These are phyloP conservation scores for Apiospora sp. DNA, from an alignment of 2,329 filamentous ascomycete species.

Conservation along the genomic window DNA sequence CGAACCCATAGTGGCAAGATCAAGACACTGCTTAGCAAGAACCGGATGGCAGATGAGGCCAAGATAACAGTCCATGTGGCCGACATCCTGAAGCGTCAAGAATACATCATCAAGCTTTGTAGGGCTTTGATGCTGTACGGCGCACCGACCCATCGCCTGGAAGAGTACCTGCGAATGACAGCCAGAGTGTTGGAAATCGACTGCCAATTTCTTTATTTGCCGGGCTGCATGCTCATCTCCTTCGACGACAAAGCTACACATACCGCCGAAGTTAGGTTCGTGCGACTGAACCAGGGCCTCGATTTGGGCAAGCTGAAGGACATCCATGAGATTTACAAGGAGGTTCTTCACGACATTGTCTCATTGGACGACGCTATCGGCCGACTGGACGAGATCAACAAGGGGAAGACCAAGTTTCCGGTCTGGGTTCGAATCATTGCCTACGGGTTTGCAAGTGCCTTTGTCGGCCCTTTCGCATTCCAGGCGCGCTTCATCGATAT, in stretches of 20 bases:
- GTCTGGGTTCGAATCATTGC: slow-evolving; percentile 64
- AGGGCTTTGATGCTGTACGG: slow-evolving; percentile 88
- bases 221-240: slow-evolving; percentile 92
- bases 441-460: slow-evolving; percentile 76
- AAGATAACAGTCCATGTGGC: slow-evolving; percentile 63
- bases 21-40: slow-evolving; percentile 41
- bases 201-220: slow-evolving; percentile 88
- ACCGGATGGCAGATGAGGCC: slow-evolving; percentile 53
- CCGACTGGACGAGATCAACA: slow-evolving; percentile 62
- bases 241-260: slow-evolving; percentile 77
- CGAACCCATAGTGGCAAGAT: slow-evolving; percentile 49
- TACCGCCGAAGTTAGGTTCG: slow-evolving; percentile 72
- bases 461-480: slow-evolving; percentile 79
- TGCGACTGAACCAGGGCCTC: slow-evolving; percentile 64
- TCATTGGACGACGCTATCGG: slow-evolving; percentile 64
- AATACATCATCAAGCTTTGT: slow-evolving; percentile 85
- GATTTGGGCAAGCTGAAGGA: slow-evolving; percentile 69
- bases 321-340: slow-evolving; percentile 69
- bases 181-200: slow-evolving; percentile 89
- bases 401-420: slow-evolving; percentile 62
- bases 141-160: slow-evolving; percentile 87
- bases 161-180: slow-evolving; percentile 92
- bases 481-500: slow-evolving; percentile 75
- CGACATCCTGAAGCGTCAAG: slow-evolving; percentile 78
- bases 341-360: slow-evolving; percentile 68